A percentile compares a stretch with the other conserved stretches of the same genome.
phyloP scores from a whole-genome alignment of 345 rosid species.

The Pistacia vera region DNA sequence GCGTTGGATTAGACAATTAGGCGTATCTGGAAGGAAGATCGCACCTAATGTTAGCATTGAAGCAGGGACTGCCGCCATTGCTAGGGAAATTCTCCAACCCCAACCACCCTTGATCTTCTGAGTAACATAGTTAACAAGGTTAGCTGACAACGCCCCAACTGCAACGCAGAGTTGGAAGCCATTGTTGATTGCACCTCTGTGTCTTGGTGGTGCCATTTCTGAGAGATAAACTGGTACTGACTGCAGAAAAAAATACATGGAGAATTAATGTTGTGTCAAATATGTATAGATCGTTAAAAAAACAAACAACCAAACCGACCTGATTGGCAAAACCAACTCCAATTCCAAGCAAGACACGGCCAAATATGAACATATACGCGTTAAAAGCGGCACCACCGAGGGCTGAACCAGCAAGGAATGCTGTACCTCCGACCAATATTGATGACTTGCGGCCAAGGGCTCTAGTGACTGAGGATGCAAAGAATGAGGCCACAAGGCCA shows the following conservation, averaged over 20 bases:
- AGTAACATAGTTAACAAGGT: constrained; percentile 37
- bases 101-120: constrained; percentile 42
- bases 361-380: constrained; percentile 60
- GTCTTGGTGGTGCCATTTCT: constrained; percentile 49
- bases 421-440: constrained; percentile 55
- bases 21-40: constrained; percentile 48
- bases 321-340: constrained; percentile 83
- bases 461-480: constrained; percentile 61
- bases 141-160: constrained; percentile 36
- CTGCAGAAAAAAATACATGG: constrained; percentile 17
- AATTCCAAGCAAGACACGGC: constrained; percentile 68
- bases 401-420: constrained; percentile 64
- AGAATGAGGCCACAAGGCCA: constrained; percentile 61
- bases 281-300: too few relatives aligned
- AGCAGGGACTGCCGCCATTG: constrained; percentile 44
- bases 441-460: constrained; percentile 67
- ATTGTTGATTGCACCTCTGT: constrained; percentile 42
- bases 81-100: constrained; percentile 55
- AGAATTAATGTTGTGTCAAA: background rate
- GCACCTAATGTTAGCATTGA: constrained; percentile 32
- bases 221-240: constrained; percentile 50
- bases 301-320: constrained; percentile 29
- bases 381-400: constrained; percentile 59
- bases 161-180: constrained; percentile 39
- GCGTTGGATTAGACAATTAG: constrained; percentile 48